phyloP scores from a whole-genome alignment of 192 early-diverging fungal species.

The Pilaira anomala region DNA sequence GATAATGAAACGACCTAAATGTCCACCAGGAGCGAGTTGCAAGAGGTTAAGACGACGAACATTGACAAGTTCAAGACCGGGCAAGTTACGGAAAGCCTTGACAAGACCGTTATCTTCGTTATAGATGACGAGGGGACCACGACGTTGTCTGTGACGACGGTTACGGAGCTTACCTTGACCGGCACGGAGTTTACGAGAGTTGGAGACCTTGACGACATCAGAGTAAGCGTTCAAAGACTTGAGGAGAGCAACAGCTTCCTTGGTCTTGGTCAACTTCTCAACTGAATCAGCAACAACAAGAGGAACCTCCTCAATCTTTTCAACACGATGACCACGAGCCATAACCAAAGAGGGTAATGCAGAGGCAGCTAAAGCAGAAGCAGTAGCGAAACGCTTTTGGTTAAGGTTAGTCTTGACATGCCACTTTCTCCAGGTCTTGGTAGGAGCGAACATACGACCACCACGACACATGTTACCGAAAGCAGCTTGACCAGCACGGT shows the following conservation, averaged over 20 bases:
- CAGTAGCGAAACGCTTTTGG: slow-evolving; percentile 98
- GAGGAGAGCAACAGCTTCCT: slow-evolving; percentile 88
- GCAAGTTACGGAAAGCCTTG: slow-evolving; percentile 98
- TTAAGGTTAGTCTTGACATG: slow-evolving; percentile 99
- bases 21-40: slow-evolving; percentile 98
- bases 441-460: slow-evolving; percentile 99
- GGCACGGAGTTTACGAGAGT: slow-evolving; percentile 95
- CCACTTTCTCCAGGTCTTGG: slow-evolving; percentile 99
- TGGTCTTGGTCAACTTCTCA: slow-evolving; percentile 89
- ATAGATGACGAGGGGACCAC: slow-evolving; percentile 97
- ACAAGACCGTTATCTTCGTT: slow-evolving; percentile 93
- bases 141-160: slow-evolving; percentile 95
- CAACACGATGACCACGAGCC: slow-evolving; percentile 97
- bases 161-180: slow-evolving; percentile 97
- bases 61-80: slow-evolving; percentile 93
- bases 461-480: slow-evolving; percentile 99
- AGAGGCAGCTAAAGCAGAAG: slow-evolving; percentile 95
- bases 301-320: slow-evolving; percentile 91
- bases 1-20: slow-evolving; percentile 99
- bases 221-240: slow-evolving; percentile 91
- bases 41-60: slow-evolving; percentile 94
- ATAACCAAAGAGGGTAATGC: slow-evolving; percentile 89
- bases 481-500: slow-evolving; percentile 98
- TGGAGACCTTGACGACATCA: slow-evolving; percentile 94
- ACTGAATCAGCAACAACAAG: slow-evolving; percentile 80